Base-by-base conservation (phyloP, 768 basidiomycete species). In the Mycena vitilis region DNA sequence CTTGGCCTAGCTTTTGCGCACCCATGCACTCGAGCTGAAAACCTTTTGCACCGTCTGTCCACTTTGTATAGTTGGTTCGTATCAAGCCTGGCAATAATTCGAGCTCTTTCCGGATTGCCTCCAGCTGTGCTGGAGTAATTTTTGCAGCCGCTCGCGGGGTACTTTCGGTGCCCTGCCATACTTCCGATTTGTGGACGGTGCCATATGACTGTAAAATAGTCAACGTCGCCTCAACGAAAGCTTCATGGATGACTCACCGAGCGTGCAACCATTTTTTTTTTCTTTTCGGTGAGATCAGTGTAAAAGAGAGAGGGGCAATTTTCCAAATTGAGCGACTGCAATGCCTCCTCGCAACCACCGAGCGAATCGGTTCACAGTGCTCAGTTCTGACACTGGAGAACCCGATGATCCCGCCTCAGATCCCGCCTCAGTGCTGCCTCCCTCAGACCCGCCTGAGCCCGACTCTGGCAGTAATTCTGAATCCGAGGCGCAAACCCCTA, bases 11-110 rank as follows among this genome's bases (percentile, higher is more conserved):
- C 20, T 2, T 18, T 25, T 67, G 66, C 0, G 59, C 52, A 36
- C 10, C 53, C 67, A 63, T 60, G 22, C 58, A 68, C 16, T 58
- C 34, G 1, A 58, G 15, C 53, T 60, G 60, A 10, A 23, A 68
- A 1, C 12, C 10, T 8, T 30, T 52, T 1, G 67, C 61, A 5
- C 60, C 66, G 6, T 54, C 22, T 1, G 59, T 47, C 60, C 66
- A 67, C 16, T 67, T 67, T 0, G 34, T 60, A 40, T 58, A 68
- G 7, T 44, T 1, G 1, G 38, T 49, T 1, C 23, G 53, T 10
- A 68, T 45, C 11, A 68, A 16, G 5, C 16, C 61, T 0, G 67
- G 67, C 0, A 68, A 45, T 3, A 48, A 18, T 18, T 68, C 78
- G 48, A 67, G 48, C 30, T 49, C 38, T 42, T 61, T 15, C n/a